Percentiles rank a stretch among this genome's conserved stretches.
Evolutionary conservation across 2,329 filamentous ascomycete genomes (phyloP).

Genomic region (Talaromyces sp.): DNA sequence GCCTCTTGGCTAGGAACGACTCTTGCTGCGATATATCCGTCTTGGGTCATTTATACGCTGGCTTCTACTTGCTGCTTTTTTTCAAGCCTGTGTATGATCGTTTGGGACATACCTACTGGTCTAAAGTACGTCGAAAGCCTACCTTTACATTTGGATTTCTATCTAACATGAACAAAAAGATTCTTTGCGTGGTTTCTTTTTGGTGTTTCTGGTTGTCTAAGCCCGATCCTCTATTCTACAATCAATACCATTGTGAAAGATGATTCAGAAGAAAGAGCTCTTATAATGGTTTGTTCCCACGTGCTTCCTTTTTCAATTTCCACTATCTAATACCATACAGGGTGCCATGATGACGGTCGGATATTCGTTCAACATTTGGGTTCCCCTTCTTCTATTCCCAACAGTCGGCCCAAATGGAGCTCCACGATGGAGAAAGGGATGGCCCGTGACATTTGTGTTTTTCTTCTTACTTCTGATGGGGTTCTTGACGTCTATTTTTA

Average conservation of each 20-base stretch:
- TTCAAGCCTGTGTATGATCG: conserved; percentile 42
- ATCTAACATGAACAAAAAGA: conserved; percentile 12
- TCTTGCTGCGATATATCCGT: conserved; percentile 47
- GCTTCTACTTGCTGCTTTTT: conserved; percentile 38
- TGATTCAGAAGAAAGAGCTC: conserved; percentile 30
- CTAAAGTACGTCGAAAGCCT: conserved; percentile 33
- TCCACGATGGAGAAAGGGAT: conserved; percentile 46
- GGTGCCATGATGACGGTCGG: conserved; percentile 45
- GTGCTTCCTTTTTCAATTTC: neutral
- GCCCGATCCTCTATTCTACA: conserved; percentile 41
- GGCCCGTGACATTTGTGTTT: conserved; percentile 45
- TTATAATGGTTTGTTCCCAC: neutral
- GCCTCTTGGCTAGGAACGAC: conserved; percentile 48
- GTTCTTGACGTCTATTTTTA: neutral
- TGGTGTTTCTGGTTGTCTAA: conserved; percentile 35
- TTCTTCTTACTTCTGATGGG: conserved; percentile 39
- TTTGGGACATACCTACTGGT: conserved; percentile 47
- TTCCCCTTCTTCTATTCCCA: conserved; percentile 40
- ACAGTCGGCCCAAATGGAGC: conserved; percentile 39
- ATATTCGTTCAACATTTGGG: conserved; percentile 44
- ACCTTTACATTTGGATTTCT: neutral
- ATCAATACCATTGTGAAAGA: conserved; percentile 41
- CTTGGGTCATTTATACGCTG: conserved; percentile 45
- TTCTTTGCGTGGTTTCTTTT: conserved; percentile 42
- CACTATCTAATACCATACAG: conserved; percentile 23